These are phyloP conservation scores for Coemansia sp. DNA, from an alignment of 192 early-diverging fungal genomes.

Conservation along the genomic window DNA sequence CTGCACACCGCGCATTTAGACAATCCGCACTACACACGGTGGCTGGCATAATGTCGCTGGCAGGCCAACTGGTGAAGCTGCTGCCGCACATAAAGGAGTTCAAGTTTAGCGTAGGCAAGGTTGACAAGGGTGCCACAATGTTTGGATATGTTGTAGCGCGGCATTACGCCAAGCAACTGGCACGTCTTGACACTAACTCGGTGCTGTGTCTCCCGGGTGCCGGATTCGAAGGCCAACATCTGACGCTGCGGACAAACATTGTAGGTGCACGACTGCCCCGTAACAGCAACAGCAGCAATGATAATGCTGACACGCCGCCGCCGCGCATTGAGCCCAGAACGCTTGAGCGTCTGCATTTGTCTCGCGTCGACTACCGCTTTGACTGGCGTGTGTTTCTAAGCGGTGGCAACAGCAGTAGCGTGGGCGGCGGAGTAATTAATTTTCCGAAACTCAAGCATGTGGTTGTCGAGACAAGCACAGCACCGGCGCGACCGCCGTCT, in stretches of 20 bases:
- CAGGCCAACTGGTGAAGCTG: neutral
- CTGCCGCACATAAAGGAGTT: neutral
- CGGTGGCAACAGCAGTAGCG: neutral
- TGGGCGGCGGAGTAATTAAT: neutral
- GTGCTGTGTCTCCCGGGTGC: neutral
- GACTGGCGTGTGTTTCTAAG: constrained; percentile 6
- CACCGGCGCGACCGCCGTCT: neutral
- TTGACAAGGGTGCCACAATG: neutral
- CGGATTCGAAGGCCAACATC: neutral
- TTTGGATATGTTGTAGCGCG: neutral
- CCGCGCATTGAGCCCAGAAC: neutral
- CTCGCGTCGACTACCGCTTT: neutral
- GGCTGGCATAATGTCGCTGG: neutral
- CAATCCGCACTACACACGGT: neutral
- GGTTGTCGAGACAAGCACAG: neutral
- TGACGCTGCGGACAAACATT: neutral
- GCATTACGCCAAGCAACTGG: neutral
- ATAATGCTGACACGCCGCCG: neutral
- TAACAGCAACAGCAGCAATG: neutral
- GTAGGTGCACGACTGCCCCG: neutral
- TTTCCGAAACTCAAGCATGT: neutral
- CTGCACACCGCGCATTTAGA: neutral
- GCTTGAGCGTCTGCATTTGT: neutral
- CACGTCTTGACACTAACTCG: neutral
- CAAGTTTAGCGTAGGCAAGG: neutral